These are phyloP conservation scores for Diaporthe sp. DNA, from an alignment of 2,329 filamentous ascomycete species.

Conservation along the genomic window DNA sequence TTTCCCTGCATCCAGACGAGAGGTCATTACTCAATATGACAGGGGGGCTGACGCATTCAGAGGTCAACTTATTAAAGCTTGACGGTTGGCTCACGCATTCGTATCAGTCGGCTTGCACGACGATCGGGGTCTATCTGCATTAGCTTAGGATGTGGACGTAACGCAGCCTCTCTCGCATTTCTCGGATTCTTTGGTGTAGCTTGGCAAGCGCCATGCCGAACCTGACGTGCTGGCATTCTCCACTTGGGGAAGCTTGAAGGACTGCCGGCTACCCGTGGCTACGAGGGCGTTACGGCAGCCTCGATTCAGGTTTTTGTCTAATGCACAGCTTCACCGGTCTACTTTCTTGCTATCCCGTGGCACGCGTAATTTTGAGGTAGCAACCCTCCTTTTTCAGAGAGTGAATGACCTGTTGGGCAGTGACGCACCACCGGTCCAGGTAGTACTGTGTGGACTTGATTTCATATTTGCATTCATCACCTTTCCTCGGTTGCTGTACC, in stretches of 20 bases:
- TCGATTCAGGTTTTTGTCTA: too few relatives aligned
- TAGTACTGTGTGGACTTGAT: too few relatives aligned
- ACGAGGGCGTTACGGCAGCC: too few relatives aligned
- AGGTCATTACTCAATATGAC: background rate
- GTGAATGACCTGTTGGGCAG: too few relatives aligned
- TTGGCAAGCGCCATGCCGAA: background rate
- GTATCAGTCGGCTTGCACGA: background rate
- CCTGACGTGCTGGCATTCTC: background rate
- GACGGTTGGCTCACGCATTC: background rate
- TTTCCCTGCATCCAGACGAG: background rate
- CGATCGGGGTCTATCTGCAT: background rate
- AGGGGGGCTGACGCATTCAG: background rate
- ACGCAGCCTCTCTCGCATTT: background rate
- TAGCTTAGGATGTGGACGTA: background rate
- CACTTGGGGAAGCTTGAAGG: background rate
- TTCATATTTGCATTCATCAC: too few relatives aligned
- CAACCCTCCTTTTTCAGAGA: too few relatives aligned
- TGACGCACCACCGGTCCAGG: too few relatives aligned
- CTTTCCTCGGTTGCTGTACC: too few relatives aligned
- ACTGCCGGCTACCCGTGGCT: background rate
- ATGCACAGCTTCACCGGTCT: too few relatives aligned
- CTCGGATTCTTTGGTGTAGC: background rate
- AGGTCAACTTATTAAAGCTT: background rate
- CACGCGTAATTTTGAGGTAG: too few relatives aligned
- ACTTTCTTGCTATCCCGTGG: too few relatives aligned